Evolutionary conservation across 768 basidiomycete species (phyloP).

Genomic region (Suillus plorans): DNA sequence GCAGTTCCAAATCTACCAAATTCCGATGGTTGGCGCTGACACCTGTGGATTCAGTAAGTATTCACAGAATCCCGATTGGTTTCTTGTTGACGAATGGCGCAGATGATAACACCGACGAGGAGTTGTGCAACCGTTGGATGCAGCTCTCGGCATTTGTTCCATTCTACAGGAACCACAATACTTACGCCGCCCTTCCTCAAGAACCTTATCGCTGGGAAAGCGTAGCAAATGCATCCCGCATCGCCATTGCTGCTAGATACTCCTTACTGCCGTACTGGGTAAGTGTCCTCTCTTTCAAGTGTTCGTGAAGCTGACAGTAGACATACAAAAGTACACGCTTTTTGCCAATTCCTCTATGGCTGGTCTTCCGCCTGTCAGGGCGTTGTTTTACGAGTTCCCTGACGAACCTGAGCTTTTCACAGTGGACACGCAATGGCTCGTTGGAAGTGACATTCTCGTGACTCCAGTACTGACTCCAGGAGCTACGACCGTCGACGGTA

Average conservation of each 20-base stretch:
- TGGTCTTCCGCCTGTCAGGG: constrained; percentile 71
- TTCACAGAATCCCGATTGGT: too few relatives aligned
- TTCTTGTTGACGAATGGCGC: not conserved
- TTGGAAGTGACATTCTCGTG: constrained; percentile 70
- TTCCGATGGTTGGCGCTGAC: constrained; percentile 83
- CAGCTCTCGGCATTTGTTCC: constrained; percentile 80
- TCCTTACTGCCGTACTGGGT: constrained; percentile 80
- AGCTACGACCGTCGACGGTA: constrained; percentile 65
- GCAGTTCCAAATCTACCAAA: constrained; percentile 83
- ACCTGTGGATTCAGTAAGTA: constrained; percentile 39
- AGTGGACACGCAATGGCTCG: constrained; percentile 68
- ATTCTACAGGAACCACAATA: constrained; percentile 81
- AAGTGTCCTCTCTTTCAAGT: constrained; percentile 19
- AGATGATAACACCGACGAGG: constrained; percentile 64
- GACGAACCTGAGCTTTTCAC: constrained; percentile 62
- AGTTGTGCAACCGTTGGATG: constrained; percentile 86
- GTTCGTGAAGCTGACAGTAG: not conserved
- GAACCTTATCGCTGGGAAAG: constrained; percentile 83
- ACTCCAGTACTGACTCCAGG: constrained; percentile 75
- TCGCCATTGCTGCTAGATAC: constrained; percentile 71
- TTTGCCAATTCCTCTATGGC: constrained; percentile 65
- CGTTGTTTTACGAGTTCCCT: constrained; percentile 80
- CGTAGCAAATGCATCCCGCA: constrained; percentile 71
- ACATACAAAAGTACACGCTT: constrained; percentile 57
- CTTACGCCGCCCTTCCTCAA: constrained; percentile 64